Conservation (phyloP, 257 asterid genomes). For the Rubia yunnanensis region DNA sequence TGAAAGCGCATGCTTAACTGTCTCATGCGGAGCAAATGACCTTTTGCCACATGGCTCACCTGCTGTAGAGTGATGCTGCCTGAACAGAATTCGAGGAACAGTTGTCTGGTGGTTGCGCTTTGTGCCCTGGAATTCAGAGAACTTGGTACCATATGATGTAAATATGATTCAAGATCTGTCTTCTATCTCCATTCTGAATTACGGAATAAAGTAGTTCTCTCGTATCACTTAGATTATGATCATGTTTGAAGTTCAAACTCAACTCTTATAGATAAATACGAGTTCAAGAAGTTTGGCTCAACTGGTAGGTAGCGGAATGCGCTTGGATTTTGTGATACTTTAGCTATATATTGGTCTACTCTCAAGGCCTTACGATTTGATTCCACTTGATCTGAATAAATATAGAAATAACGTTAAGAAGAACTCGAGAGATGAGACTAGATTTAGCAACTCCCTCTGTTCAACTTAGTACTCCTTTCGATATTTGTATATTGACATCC, state of each 20-base stretch:
- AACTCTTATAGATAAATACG: not conserved
- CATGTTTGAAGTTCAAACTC: not conserved
- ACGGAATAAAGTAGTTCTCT: not conserved
- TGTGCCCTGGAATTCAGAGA: not conserved
- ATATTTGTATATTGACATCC: no score
- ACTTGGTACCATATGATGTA: constrained; percentile 9
- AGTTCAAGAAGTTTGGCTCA: not conserved
- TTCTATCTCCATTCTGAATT: not conserved
- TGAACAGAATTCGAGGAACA: constrained; percentile 4
- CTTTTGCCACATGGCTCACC: constrained; percentile 9
- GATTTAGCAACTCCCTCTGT: no score
- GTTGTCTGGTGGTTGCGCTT: not conserved
- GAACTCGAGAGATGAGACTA: no score
- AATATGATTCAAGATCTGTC: not conserved
- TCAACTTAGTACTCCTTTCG: no score
- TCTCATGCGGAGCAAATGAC: constrained; percentile 4
- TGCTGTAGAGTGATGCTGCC: constrained; percentile 28
- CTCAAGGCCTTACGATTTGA: not conserved
- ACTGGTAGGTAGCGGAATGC: not conserved
- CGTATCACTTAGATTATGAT: not conserved
- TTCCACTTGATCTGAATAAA: not conserved
- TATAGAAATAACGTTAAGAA: no score
- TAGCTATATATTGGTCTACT: not conserved
- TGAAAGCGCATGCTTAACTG: not conserved
- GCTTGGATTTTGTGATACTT: not conserved